phyloP scores from a whole-genome alignment of 192 early-diverging fungal species.

The Umbelopsis ramanniana region DNA sequence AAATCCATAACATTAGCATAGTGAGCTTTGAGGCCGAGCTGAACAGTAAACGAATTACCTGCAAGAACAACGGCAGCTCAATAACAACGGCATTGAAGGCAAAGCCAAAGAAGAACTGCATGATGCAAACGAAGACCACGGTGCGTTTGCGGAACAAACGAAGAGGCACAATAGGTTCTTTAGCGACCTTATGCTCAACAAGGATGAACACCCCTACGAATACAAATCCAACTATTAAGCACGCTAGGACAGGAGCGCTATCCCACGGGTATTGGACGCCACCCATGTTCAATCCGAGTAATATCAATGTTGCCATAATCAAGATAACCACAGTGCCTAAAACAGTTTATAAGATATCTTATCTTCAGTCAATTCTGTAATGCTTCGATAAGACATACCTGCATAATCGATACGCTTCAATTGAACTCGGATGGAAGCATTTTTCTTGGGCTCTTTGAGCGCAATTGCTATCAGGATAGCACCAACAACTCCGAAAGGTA shows the following conservation, averaged over 20 bases:
- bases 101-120: conserved; percentile 68
- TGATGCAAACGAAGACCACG: conserved; percentile 59
- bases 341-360: neutral
- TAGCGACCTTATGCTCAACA: conserved; percentile 65
- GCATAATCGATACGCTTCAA: conserved; percentile 69
- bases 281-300: conserved; percentile 78
- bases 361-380: neutral
- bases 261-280: conserved; percentile 75
- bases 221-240: conserved; percentile 53
- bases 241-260: conserved; percentile 58
- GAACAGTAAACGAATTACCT: conserved; percentile 31
- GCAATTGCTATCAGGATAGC: conserved; percentile 61
- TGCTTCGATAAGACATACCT: conserved; percentile 49
- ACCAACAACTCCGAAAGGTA: conserved; percentile 78
- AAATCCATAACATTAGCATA: too few species aligned
- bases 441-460: conserved; percentile 69
- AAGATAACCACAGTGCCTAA: conserved; percentile 33
- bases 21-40: too few species aligned
- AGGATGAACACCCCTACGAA: conserved; percentile 59
- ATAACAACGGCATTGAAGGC: conserved; percentile 67
- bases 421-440: conserved; percentile 61
- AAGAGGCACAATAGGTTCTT: conserved; percentile 77
- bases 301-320: conserved; percentile 55
- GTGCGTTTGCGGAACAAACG: conserved; percentile 66
- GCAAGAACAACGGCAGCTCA: conserved; percentile 84